These are phyloP conservation scores for Dujonia santamariae DNA, from an alignment of 1,139 yeast species.

Conservation along the genomic window DNA sequence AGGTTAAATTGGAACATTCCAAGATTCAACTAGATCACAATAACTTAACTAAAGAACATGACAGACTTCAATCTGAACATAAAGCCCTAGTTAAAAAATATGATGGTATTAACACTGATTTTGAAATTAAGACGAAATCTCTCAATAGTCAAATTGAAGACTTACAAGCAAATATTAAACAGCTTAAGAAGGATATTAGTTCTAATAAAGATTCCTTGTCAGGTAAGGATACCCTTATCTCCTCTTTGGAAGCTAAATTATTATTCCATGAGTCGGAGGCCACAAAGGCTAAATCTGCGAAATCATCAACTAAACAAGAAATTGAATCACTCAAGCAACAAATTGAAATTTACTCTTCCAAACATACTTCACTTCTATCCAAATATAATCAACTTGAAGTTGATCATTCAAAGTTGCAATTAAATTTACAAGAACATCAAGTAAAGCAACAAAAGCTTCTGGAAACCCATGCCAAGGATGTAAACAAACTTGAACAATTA, in stretches of 20 bases:
- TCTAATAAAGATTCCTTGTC: slow-evolving; percentile 1
- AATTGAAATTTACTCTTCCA: slow-evolving; percentile 1
- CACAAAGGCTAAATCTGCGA: slow-evolving; percentile 7
- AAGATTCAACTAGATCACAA: not conserved
- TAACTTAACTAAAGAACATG: not conserved
- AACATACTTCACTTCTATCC: not conserved
- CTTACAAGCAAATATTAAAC: not conserved
- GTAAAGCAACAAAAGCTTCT: slow-evolving; percentile 10
- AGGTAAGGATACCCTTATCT: slow-evolving; percentile 3
- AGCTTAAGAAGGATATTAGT: slow-evolving; percentile 1
- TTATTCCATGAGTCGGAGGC: not conserved
- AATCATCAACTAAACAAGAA: slow-evolving; percentile 8
- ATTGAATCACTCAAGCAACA: slow-evolving; percentile 4
- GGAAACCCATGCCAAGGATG: slow-evolving; percentile 9
- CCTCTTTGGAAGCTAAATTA: slow-evolving; percentile 1
- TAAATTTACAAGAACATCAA: slow-evolving; percentile 6
- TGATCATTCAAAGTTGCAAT: slow-evolving; percentile 6
- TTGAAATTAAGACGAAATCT: not conserved
- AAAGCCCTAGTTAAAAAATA: slow-evolving; percentile 1
- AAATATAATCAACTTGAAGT: slow-evolving; percentile 3
- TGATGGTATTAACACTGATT: not conserved
- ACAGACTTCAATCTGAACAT: not conserved
- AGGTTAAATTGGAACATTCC: not conserved
- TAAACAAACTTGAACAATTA: slow-evolving; percentile 7
- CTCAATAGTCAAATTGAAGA: slow-evolving; percentile 1